Base-by-base conservation (phyloP, 306 rosid genomes). In the Senna siamea region DNA sequence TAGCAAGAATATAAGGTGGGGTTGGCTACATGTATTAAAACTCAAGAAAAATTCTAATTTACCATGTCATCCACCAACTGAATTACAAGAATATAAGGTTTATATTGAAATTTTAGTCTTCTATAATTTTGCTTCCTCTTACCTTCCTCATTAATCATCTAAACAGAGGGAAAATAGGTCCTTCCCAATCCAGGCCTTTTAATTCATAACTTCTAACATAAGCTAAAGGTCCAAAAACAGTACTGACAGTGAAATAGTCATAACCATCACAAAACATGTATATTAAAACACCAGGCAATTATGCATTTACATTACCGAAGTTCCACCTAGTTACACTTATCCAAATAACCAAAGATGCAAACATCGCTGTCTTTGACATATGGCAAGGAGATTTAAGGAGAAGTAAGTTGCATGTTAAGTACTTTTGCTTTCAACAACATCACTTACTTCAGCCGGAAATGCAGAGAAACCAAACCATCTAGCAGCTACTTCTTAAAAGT, bases 401-500 rank as follows among this genome's bases (percentile, higher is more conserved):
- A 10, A 34, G 19, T 19, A 47, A 11, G 32, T 3, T 28, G 18
- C 8, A 5, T 8, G 35, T 20, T n/a, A 6, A 17, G 26, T n/a
- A 30, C 15, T 18, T 60, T 35, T 54, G 44, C 47, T 37, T 57
- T 37, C 9, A 12, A 50, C 71, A 61, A 35, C 19, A 23, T 34
- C 26, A 20, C 10, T 9, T 50, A 10, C 26, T 28, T 15, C 52
- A 57, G 15, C 55, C 54, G 18, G 48, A 18, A 66, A 41, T 53
- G 23, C 59, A 41, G 35, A 41, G 56, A 56, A 46, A 58, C 41
- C 55, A 60, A 77, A 35, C 55, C 22, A 68, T 43, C 69, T 43
- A 43, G 40, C 30, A 50, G 23, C 34, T 23, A 40, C 53, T 26
- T 10, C 11, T 41, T 43, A 57, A 51, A 35, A 67, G 9, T 2